These are phyloP conservation scores for Berberis thunbergii DNA, from an alignment of 164 flowering plant genomes.

Conservation along the genomic window DNA sequence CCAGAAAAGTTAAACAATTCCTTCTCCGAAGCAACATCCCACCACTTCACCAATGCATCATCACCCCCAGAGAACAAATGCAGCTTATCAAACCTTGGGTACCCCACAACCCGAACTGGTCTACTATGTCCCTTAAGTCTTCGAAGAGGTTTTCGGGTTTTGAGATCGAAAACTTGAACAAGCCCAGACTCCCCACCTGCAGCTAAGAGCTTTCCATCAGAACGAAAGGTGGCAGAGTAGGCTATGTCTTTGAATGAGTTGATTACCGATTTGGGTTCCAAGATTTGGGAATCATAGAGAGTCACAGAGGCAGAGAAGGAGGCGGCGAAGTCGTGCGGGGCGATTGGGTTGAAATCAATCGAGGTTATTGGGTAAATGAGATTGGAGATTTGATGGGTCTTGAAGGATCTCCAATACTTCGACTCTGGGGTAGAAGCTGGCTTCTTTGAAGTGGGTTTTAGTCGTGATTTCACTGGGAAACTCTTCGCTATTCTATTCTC, in stretches of 20 bases:
- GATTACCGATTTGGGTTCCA: constrained; percentile 30
- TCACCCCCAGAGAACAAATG: constrained; percentile 84
- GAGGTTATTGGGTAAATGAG: constrained; percentile 52
- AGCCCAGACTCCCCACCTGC: constrained; percentile 65
- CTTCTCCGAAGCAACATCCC: constrained; percentile 69
- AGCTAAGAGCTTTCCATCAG: constrained; percentile 78
- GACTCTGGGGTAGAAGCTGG: constrained; percentile 54
- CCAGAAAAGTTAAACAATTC: constrained; percentile 34
- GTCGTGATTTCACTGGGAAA: constrained; percentile 50
- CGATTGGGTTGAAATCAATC: constrained; percentile 52
- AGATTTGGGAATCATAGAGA: constrained; percentile 37
- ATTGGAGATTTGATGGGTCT: constrained; percentile 37
- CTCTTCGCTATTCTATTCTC: constrained; percentile 18
- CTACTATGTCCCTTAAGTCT: constrained; percentile 48
- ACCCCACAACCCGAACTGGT: constrained; percentile 50
- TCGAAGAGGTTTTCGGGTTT: constrained; percentile 41
- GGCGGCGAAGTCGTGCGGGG: constrained; percentile 57
- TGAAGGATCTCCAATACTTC: constrained; percentile 81
- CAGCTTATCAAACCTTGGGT: constrained; percentile 57
- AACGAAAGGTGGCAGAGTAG: constrained; percentile 58
- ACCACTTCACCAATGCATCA: constrained; percentile 70
- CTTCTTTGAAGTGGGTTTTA: constrained; percentile 36
- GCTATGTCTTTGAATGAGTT: constrained; percentile 48
- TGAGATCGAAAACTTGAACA: constrained; percentile 56
- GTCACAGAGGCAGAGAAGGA: constrained; percentile 63